These are phyloP conservation scores for Anisodus acutangulus DNA, from an alignment of 257 asterid species.

Conservation along the genomic window DNA sequence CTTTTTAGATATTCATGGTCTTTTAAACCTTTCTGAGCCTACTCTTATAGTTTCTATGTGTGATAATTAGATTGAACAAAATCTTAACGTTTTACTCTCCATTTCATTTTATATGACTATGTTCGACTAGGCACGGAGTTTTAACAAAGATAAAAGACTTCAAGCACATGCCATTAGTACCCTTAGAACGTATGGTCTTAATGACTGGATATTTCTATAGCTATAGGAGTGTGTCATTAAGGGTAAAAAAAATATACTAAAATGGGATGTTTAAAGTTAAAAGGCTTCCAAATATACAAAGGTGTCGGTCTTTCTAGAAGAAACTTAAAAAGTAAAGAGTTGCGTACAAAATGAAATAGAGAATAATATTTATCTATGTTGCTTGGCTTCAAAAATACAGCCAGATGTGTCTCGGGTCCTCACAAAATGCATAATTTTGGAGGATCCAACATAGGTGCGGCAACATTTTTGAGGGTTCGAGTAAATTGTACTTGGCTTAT, in stretches of 20 bases:
- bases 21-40: neutral
- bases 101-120: neutral
- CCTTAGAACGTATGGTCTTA: neutral
- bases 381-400: neutral
- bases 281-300: too few relatives aligned
- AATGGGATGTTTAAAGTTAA: too few relatives aligned
- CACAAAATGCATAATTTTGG: neutral
- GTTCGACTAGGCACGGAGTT: neutral
- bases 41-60: neutral
- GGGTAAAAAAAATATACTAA: neutral
- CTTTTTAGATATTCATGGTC: conserved; percentile 5
- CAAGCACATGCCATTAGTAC: neutral
- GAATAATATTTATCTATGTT: neutral
- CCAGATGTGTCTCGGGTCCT: neutral
- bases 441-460: neutral
- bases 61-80: neutral
- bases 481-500: neutral
- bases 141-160: neutral
- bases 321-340: neutral
- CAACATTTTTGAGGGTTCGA: neutral
- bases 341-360: neutral
- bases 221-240: neutral
- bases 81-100: neutral
- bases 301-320: neutral
- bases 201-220: neutral